Conservation (phyloP, 257 asterid genomes). For the Fraxinus americana region DNA sequence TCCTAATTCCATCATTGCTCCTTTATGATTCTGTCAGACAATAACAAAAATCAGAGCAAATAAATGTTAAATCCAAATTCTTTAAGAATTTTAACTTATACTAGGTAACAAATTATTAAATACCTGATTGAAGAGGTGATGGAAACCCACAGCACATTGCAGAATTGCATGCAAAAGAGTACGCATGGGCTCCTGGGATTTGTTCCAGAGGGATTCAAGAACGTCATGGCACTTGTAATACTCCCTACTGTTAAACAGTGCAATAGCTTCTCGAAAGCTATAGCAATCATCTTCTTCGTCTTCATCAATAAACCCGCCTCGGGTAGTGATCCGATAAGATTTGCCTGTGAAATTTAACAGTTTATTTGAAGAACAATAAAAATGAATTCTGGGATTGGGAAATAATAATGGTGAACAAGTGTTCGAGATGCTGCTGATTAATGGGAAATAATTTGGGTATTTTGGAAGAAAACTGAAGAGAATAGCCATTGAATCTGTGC, state of each 20-base stretch:
- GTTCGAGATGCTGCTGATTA: background rate
- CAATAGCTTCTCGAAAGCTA: constrained; percentile 68
- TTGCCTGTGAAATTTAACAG: constrained; percentile 8
- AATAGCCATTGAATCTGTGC: constrained; percentile 43
- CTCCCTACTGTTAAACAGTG: constrained; percentile 65
- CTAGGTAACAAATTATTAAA: background rate
- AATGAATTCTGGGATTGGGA: constrained; percentile 18
- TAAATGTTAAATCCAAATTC: background rate
- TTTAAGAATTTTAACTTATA: background rate
- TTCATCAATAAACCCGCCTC: constrained; percentile 50
- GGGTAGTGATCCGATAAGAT: constrained; percentile 54
- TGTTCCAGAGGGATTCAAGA: constrained; percentile 71
- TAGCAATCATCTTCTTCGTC: constrained; percentile 38
- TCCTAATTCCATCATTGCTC: constrained; percentile 96
- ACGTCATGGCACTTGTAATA: constrained; percentile 85
- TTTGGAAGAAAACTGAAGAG: constrained; percentile 35
- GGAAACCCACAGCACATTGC: constrained; percentile 86
- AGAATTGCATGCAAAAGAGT: constrained; percentile 71
- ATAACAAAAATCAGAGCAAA: background rate
- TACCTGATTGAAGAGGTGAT: constrained; percentile 85
- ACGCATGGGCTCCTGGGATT: constrained; percentile 62
- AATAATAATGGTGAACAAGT: background rate
- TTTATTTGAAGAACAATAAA: constrained; percentile 9
- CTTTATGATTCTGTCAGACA: constrained; percentile 67
- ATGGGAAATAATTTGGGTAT: constrained; percentile 15